These are phyloP conservation scores for Gaeumannomyces sp. DNA, from an alignment of 2,329 filamentous ascomycete genomes.

Conservation along the genomic window DNA sequence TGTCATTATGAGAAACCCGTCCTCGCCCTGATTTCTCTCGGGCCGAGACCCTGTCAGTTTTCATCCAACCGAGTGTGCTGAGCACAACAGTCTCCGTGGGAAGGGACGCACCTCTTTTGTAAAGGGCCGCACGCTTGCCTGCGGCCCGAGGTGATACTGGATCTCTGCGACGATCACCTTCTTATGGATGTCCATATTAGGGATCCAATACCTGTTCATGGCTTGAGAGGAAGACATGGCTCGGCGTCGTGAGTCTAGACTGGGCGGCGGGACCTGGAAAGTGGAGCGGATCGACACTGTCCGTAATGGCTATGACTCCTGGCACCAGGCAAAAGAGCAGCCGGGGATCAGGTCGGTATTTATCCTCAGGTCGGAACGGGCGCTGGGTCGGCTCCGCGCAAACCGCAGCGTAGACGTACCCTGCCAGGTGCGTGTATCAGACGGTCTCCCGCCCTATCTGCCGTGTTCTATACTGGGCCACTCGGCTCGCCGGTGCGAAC, in stretches of 20 bases:
- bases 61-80: constrained; percentile 18
- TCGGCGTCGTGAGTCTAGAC: neutral
- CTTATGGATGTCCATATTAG: constrained; percentile 52
- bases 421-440: neutral
- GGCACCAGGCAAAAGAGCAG: neutral
- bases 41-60: constrained; percentile 1
- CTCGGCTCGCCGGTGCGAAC: neutral
- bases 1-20: constrained; percentile 54
- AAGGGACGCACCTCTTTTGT: constrained; percentile 44
- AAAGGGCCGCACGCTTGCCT: constrained; percentile 51
- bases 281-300: neutral
- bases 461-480: neutral
- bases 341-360: neutral
- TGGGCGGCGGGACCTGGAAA: neutral
- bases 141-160: constrained; percentile 51
- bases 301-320: neutral
- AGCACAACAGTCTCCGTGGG: constrained; percentile 1
- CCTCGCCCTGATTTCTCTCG: constrained; percentile 42
- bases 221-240: constrained; percentile 28
- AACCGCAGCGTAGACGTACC: neutral
- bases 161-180: constrained; percentile 54
- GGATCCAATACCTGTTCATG: constrained; percentile 57
- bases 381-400: neutral
- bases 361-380: neutral
- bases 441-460: neutral